Conservation (phyloP, 768 basidiomycete species). For the Wakefieldia striispora region DNA sequence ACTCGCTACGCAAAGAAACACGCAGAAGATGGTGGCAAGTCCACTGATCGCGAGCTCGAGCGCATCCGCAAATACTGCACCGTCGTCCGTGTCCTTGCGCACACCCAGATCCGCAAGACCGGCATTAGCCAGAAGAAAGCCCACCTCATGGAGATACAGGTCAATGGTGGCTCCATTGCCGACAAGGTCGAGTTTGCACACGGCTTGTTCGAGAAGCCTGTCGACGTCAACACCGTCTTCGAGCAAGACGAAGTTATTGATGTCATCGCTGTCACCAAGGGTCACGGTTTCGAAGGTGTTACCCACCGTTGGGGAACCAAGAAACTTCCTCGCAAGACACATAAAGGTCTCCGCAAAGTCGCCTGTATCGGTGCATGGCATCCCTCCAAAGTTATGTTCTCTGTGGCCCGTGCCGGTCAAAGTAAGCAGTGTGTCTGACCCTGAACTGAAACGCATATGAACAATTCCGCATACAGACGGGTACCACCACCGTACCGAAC, state of each 20-base stretch:
- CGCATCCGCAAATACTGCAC: constrained; percentile 99
- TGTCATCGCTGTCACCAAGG: constrained; percentile 97
- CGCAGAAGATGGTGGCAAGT: constrained; percentile 91
- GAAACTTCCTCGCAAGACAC: constrained; percentile 97
- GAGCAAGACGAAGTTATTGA: constrained; percentile 98
- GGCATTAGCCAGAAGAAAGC: constrained; percentile 99
- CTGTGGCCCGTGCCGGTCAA: constrained; percentile 99
- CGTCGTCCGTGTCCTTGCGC: constrained; percentile 97
- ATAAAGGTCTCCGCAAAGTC: constrained; percentile 99
- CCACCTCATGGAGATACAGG: constrained; percentile 99
- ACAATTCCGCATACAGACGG: constrained; percentile 55
- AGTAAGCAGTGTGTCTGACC: constrained; percentile 50
- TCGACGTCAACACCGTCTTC: constrained; percentile 83
- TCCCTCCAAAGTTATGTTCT: constrained; percentile 99
- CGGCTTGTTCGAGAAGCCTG: constrained; percentile 93
- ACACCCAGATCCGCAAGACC: constrained; percentile 98
- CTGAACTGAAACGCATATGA: background rate
- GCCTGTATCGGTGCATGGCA: constrained; percentile 99
- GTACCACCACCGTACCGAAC: constrained; percentile 94
- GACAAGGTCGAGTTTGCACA: constrained; percentile 98
- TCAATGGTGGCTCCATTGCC: constrained; percentile 93
- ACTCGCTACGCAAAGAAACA: constrained; percentile 99
- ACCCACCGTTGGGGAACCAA: constrained; percentile 99
- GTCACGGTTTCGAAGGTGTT: constrained; percentile 99
- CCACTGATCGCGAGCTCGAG: constrained; percentile 92